A percentile compares a stretch with the other conserved stretches of the same genome.
These are phyloP conservation scores for Acanthamoeba lenticulata DNA, from an alignment of 208 protist genomes.

Conservation along the genomic window DNA sequence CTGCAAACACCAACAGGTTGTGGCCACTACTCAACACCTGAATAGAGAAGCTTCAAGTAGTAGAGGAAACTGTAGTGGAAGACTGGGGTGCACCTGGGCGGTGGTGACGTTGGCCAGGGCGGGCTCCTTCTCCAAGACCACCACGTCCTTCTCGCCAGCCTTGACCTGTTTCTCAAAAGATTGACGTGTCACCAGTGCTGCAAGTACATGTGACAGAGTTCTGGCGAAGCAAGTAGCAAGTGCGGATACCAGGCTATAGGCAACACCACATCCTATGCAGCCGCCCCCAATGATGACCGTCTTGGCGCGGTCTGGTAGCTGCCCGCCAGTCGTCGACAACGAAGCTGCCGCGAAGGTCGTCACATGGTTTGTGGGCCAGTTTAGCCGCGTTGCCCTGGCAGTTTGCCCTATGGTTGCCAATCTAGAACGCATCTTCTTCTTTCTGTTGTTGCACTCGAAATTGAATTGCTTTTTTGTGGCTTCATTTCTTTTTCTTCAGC, in stretches of 20 bases:
- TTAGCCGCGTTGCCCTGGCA: too few species aligned
- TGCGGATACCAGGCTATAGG: slow-evolving; percentile 13
- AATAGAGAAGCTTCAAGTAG: neutral
- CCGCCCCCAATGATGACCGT: slow-evolving; percentile 49
- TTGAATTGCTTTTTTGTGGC: neutral
- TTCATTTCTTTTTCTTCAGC: too few species aligned
- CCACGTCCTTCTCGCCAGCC: slow-evolving; percentile 42
- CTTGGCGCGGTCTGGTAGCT: slow-evolving; percentile 14
- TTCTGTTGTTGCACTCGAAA: neutral
- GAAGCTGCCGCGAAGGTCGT: neutral
- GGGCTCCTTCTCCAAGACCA: slow-evolving; percentile 58
- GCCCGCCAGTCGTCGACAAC: neutral
- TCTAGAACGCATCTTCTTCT: neutral
- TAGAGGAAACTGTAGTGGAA: too few species aligned
- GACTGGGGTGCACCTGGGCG: neutral
- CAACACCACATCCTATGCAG: slow-evolving; percentile 41
- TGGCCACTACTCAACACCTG: too few species aligned
- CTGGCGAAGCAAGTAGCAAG: neutral
- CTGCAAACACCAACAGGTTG: too few species aligned
- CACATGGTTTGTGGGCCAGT: neutral
- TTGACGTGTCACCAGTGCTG: too few species aligned
- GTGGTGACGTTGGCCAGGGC: slow-evolving; percentile 53
- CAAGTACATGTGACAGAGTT: neutral
- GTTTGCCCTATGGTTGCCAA: neutral
- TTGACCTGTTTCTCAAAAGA: neutral